phyloP scores from a whole-genome alignment of 768 basidiomycete genomes.

The Dentipellis sp. region DNA sequence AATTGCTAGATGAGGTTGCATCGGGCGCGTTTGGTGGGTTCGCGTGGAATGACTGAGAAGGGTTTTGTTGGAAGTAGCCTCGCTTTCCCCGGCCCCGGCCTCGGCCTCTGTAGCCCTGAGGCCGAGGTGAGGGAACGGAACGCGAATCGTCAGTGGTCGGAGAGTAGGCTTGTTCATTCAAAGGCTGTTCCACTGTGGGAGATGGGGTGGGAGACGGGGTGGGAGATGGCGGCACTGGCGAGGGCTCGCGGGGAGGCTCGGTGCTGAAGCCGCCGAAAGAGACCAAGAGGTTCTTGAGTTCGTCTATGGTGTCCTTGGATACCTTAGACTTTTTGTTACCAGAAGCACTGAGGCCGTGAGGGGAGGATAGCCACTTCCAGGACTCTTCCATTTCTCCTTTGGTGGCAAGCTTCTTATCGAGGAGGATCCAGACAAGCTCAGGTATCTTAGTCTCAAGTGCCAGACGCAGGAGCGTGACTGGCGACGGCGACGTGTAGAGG shows the following conservation, averaged over 20 bases:
- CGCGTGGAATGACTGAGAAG: not conserved
- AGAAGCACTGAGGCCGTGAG: constrained; percentile 13
- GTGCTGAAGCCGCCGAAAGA: constrained; percentile 36
- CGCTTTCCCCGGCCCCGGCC: not conserved
- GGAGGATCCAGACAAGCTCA: constrained; percentile 53
- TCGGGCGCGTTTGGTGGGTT: constrained; percentile 9
- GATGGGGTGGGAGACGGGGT: not conserved
- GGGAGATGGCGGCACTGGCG: constrained; percentile 28
- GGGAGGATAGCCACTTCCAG: constrained; percentile 39
- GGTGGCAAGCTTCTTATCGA: constrained; percentile 46
- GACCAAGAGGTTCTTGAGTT: constrained; percentile 45
- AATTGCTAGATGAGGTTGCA: not conserved
- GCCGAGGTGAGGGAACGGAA: not conserved
- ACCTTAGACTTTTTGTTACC: not conserved
- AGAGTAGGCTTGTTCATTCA: not conserved
- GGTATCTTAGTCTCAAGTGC: constrained; percentile 55
- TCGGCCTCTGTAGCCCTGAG: not conserved
- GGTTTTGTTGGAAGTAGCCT: constrained; percentile 1
- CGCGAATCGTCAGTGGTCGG: not conserved
- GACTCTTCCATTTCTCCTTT: constrained; percentile 38
- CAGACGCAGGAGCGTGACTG: constrained; percentile 40
- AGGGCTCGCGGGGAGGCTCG: constrained; percentile 12
- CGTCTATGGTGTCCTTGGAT: constrained; percentile 30
- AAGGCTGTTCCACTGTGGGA: not conserved
- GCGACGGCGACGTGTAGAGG: constrained; percentile 37